Base-by-base conservation (phyloP, 129 eudicot genomes). In the Pittosporum tobira region DNA sequence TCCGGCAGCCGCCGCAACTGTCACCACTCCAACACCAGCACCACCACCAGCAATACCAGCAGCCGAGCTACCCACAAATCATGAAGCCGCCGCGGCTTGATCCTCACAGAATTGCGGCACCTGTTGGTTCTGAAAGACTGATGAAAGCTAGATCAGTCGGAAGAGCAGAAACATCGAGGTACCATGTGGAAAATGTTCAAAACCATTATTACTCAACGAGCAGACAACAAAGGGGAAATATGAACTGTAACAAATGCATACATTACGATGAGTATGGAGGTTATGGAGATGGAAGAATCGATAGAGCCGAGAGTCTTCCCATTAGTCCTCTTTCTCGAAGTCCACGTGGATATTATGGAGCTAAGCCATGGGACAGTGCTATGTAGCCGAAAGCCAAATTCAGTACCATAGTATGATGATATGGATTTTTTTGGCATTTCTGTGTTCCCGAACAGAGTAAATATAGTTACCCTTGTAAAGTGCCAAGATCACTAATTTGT, bases 61-160 rank as follows among this genome's bases (percentile, higher is more conserved):
- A 52, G 34, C 2, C 30, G 0, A 50, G 47, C 19, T 43, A 52
- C 52, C 70, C 51, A 4, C 45, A n/a, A n/a, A n/a, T 54, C 42
- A 62, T 44, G 7, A 73, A 64, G 46, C 82, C 72, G n/a, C 82
- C 82, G 10, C 66, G 67, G 8, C 71, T 62, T 8, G 71, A 61
- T 42, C 46, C 69, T 47, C 69, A 65, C 57, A 66, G 57, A 73
- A 19, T 48, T 22, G 20, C 15, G 31, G 67, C 48, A 2, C 75
- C 79, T 34, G 10, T n/a, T n/a, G n/a, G n/a, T n/a, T n/a, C 6
- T 3, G 87, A 84, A 21, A 69, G 70, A 57, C 46, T 74, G 48
- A 65, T 47, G 30, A 70, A 75, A 22, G 73, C 61, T 11, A 80
- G 77, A 63, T 66, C 87, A 24, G 30, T 66, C 7, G 77, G 81